Conservation (phyloP, 768 basidiomycete species). For the Agrocybe praecox region DNA sequence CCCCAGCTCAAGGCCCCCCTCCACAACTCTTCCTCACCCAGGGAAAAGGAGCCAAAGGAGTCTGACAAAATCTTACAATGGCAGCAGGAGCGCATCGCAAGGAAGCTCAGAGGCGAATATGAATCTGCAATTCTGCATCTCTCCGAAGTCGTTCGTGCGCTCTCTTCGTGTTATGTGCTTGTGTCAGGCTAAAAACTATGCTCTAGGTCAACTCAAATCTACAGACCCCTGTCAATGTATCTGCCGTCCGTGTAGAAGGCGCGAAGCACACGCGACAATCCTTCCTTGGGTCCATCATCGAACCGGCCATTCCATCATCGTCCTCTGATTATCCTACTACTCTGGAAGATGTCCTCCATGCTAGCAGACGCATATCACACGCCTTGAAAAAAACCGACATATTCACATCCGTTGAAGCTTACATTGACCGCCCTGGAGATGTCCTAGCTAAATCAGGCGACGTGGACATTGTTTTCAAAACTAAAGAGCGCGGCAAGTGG, state of each 20-base stretch:
- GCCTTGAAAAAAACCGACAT: slow-evolving; percentile 75
- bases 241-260: slow-evolving; percentile 82
- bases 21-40: slow-evolving; percentile 52
- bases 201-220: slow-evolving; percentile 69
- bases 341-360: slow-evolving; percentile 70
- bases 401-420: slow-evolving; percentile 68
- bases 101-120: slow-evolving; percentile 75
- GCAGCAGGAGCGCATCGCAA: slow-evolving; percentile 74
- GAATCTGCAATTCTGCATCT: slow-evolving; percentile 48
- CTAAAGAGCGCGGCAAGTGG: slow-evolving; percentile 75
- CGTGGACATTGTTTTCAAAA: slow-evolving; percentile 80
- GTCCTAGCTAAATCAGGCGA: slow-evolving; percentile 57
- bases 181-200: no score
- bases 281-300: slow-evolving; percentile 80
- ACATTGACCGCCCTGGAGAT: slow-evolving; percentile 59
- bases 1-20: slow-evolving; percentile 36
- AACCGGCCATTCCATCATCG: slow-evolving; percentile 49
- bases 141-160: slow-evolving; percentile 26
- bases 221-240: slow-evolving; percentile 65
- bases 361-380: slow-evolving; percentile 66
- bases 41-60: slow-evolving; percentile 58
- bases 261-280: slow-evolving; percentile 71
- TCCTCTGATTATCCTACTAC: slow-evolving; percentile 28
- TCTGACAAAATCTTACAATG: slow-evolving; percentile 63
- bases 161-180: background rate